Evolutionary conservation across 108 stramenopile genomes (phyloP), one percentile per base, ranked within the genome.

Genomic region (Skeletonema potamos): DNA sequence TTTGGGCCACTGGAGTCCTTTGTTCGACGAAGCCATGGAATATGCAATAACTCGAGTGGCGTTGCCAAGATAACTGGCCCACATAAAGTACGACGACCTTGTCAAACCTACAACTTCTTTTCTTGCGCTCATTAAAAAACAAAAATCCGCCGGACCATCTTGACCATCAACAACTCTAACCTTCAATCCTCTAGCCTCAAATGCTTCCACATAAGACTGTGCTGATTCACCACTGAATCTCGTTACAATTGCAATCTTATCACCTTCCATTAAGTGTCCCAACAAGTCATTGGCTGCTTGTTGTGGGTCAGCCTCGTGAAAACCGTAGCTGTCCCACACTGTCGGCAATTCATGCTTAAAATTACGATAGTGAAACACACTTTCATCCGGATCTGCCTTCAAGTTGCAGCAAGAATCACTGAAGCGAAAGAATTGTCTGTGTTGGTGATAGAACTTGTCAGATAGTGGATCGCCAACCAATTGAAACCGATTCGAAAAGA

Each of bases 121-220:
- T 54, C 74, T 30, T 10, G 89, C 73, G 7, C 29, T 32, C 44
- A 70, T 62, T n/a, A 88, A 37, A 46, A 88, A 85, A 32, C 89
- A 91, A 82, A 91, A 90, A 59, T 91, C 89, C 43, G 85, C 74
- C 39, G 81, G 37, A 26, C 58, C 73, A n/a, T 51, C 59, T 43
- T 80, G 78, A 22, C 60, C 74, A 3, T 36, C 34, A 2, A 86
- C 43, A 2, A 85, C n/a, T 15, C 81, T 70, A 2, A 84, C 87
- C 10, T 56, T 54, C 6, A 85, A 41, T 22, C 84, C 85, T 34
- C 72, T 62, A 24, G 46, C 58, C 9, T 73, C 26, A 30, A 90
- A 58, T 8, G 77, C 85, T 3, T 70, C 61, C 0, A 79, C 74
- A 29, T 82, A 64, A 28, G 44, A 26, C 20, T 73, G 30, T 8